Evolutionary conservation across 306 rosid species (phyloP), one percentile per base, ranked within the genome.

Genomic region (Biancaea sappan): DNA sequence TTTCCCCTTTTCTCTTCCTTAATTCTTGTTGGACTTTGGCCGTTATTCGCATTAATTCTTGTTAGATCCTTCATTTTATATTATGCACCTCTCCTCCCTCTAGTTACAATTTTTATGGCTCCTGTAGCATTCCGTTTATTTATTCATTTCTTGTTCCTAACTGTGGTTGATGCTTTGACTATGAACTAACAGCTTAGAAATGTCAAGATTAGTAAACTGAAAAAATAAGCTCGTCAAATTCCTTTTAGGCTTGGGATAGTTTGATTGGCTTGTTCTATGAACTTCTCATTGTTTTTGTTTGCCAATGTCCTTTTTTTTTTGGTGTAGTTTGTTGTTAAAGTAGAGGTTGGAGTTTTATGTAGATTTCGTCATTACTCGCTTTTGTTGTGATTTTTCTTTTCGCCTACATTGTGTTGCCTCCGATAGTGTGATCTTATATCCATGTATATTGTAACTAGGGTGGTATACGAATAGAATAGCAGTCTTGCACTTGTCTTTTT

Each of bases 1-100:
- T n/a, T n/a, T n/a, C n/a, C n/a, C n/a, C n/a, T n/a, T n/a, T n/a
- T n/a, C n/a, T n/a, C n/a, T n/a, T n/a, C n/a, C n/a, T n/a, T 77
- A 62, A 63, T 80, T 63, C 60, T 84, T 82, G 75, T 82, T 82
- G 71, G 72, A 69, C 66, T 51, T 73, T 73, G 78, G 63, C 48
- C 58, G 69, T 60, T 40, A 40, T 66, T 65, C 26, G 52, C 11
- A 57, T 71, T 65, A 56, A 66, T 79, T 48, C 47, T 12, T 79
- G 75, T 57, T 57, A n/a, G 28, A 46, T n/a, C 37, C 62, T 18
- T 43, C 44, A 63, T 11, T 6, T 32, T 59, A 8, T 16, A 53
- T 16, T 40, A 37, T 34, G 51, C 15, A 13, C 18, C 29, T 11
- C 6, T 8, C 9, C 35, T 14, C 16, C 15, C 54, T 9, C 13